A percentile compares a stretch with the other conserved stretches of the same genome.
Evolutionary conservation across 2,329 filamentous ascomycete species (phyloP).

Genomic region (Phaeosphaeria sp.): DNA sequence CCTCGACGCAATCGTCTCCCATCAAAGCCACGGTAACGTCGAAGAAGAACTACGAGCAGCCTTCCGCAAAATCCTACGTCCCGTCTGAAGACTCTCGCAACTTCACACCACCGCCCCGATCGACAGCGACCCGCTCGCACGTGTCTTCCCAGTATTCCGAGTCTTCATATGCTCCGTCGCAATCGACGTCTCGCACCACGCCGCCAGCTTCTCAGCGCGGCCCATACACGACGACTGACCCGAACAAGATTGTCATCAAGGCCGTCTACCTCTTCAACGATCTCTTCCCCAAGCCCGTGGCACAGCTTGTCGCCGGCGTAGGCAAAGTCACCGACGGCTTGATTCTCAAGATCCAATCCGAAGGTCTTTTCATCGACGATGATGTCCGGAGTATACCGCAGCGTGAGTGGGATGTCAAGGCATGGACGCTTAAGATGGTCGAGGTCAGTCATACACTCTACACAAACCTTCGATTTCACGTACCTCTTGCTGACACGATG

Average conservation of each 20-base stretch:
- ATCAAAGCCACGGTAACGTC: constrained; percentile 49
- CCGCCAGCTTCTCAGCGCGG: constrained; percentile 80
- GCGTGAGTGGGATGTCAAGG: constrained; percentile 98
- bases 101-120: constrained; percentile 40
- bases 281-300: constrained; percentile 86
- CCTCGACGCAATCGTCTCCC: constrained; percentile 48
- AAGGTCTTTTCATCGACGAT: constrained; percentile 96
- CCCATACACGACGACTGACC: constrained; percentile 86
- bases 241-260: constrained; percentile 94
- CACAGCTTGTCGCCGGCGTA: constrained; percentile 84
- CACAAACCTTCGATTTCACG: not conserved
- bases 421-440: constrained; percentile 92
- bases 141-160: constrained; percentile 71
- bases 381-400: constrained; percentile 91
- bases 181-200: constrained; percentile 82
- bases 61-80: constrained; percentile 63
- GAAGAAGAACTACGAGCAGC: constrained; percentile 52
- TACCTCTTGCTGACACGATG: not conserved
- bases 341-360: constrained; percentile 88
- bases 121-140: constrained; percentile 35
- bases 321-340: constrained; percentile 89
- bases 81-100: constrained; percentile 60
- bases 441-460: constrained; percentile 58
- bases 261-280: constrained; percentile 94
- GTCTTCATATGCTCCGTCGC: constrained; percentile 83